Evolutionary conservation across 805 yeast species (phyloP).

Genomic region (Spathaspora arborariae): DNA sequence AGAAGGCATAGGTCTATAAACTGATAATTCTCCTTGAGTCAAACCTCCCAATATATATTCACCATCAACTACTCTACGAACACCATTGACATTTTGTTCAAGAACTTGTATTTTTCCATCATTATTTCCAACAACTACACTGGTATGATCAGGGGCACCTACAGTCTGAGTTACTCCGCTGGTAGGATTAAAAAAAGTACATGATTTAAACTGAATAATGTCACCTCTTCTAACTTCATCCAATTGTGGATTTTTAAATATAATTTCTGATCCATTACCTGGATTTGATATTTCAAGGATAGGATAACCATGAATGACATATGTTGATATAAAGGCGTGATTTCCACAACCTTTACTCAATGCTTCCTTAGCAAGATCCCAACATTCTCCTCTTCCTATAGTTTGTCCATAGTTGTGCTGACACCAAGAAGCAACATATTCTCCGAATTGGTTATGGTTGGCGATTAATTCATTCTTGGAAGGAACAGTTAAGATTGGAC

Average conservation of each 20-base stretch:
- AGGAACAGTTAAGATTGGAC: constrained; percentile 37
- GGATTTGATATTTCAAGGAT: constrained; percentile 26
- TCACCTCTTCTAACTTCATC: constrained; percentile 54
- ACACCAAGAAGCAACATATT: constrained; percentile 53
- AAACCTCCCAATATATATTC: constrained; percentile 35
- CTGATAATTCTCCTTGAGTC: constrained; percentile 39
- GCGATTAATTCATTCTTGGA: constrained; percentile 25
- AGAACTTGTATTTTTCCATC: constrained; percentile 31
- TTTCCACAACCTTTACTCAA: constrained; percentile 52
- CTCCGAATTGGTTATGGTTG: constrained; percentile 42
- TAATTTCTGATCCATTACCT: constrained; percentile 10
- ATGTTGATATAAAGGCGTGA: constrained; percentile 51
- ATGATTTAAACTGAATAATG: constrained; percentile 44
- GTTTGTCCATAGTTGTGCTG: constrained; percentile 43
- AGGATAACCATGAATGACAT: constrained; percentile 45
- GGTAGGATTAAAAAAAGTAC: constrained; percentile 35
- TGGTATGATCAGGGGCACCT: constrained; percentile 56
- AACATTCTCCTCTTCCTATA: constrained; percentile 58
- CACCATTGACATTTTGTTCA: constrained; percentile 50
- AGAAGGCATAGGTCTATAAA: constrained; percentile 46
- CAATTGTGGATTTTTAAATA: constrained; percentile 16
- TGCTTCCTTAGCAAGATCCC: constrained; percentile 58
- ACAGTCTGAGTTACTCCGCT: constrained; percentile 31
- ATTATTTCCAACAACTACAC: constrained; percentile 27
- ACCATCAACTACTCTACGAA: constrained; percentile 36